Percentiles rank a stretch among this genome's conserved stretches.
These are phyloP conservation scores for Hypomyces perniciosus DNA, from an alignment of 2,329 filamentous ascomycete genomes.

Conservation along the genomic window DNA sequence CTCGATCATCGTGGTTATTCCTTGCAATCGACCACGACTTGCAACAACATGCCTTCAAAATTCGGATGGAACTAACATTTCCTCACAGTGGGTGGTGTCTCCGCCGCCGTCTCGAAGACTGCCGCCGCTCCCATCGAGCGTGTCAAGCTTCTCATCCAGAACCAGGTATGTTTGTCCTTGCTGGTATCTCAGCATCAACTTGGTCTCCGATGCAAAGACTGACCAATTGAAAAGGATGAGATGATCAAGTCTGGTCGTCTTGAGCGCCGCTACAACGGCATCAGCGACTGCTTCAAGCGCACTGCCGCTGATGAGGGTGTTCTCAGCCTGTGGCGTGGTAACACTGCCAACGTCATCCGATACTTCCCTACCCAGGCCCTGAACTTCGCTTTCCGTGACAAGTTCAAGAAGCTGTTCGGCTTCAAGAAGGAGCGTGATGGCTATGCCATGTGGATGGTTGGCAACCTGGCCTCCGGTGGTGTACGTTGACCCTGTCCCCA, in stretches of 20 bases:
- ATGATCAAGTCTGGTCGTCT: slow-evolving; percentile 99
- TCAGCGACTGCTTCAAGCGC: slow-evolving; percentile 90
- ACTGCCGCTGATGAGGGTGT: slow-evolving; percentile 88
- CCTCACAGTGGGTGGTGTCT: slow-evolving; percentile 92
- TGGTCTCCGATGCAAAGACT: slow-evolving; percentile 16
- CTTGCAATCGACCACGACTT: slow-evolving; percentile 4
- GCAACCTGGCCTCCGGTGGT: slow-evolving; percentile 99
- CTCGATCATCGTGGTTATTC: not conserved
- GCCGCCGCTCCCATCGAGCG: slow-evolving; percentile 99
- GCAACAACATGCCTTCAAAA: slow-evolving; percentile 5
- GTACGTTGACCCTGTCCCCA: slow-evolving; percentile 49
- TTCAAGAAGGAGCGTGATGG: slow-evolving; percentile 99
- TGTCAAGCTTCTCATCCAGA: slow-evolving; percentile 99
- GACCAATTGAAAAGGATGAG: slow-evolving; percentile 71
- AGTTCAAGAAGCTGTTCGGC: slow-evolving; percentile 99
- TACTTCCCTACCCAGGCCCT: slow-evolving; percentile 99
- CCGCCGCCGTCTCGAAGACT: slow-evolving; percentile 99
- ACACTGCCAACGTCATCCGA: slow-evolving; percentile 99
- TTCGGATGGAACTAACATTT: slow-evolving; percentile 13
- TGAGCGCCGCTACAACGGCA: slow-evolving; percentile 92
- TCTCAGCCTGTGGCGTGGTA: slow-evolving; percentile 96
- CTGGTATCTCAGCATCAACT: not conserved
- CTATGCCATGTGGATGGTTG: slow-evolving; percentile 97
- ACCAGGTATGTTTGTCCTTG: slow-evolving; percentile 69
- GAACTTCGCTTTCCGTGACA: slow-evolving; percentile 99